Percentiles rank a stretch among this genome's conserved stretches.
phyloP scores from a whole-genome alignment of 371 early-diverging fungal genomes.

The Rhizopus microsporus region DNA sequence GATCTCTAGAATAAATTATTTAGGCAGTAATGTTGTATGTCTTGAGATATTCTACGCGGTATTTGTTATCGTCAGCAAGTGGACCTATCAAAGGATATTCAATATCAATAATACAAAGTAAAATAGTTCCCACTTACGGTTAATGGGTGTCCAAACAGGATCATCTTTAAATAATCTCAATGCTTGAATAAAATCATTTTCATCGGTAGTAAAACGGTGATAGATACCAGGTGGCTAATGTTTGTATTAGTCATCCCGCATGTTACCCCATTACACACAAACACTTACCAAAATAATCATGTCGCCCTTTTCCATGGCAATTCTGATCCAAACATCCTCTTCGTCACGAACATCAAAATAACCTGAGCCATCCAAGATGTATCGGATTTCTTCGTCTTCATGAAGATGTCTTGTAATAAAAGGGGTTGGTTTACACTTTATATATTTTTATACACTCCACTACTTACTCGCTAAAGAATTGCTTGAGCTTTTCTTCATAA shows the following conservation, averaged over 20 bases:
- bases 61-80: slow-evolving; percentile 39
- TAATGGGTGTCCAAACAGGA: slow-evolving; percentile 92
- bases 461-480: slow-evolving; percentile 86
- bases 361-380: slow-evolving; percentile 85
- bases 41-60: slow-evolving; percentile 38
- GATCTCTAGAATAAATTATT: not conserved
- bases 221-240: slow-evolving; percentile 91
- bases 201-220: slow-evolving; percentile 92
- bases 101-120: not conserved
- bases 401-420: slow-evolving; percentile 74
- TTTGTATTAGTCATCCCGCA: not conserved
- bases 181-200: slow-evolving; percentile 83
- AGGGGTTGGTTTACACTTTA: not conserved
- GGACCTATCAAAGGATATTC: slow-evolving; percentile 33
- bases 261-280: not conserved
- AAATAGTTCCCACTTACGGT: slow-evolving; percentile 57
- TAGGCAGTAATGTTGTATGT: slow-evolving; percentile 27
- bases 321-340: slow-evolving; percentile 89
- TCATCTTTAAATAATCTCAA: slow-evolving; percentile 95
- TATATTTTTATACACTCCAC: not conserved
- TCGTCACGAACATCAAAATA: slow-evolving; percentile 86
- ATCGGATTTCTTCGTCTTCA: slow-evolving; percentile 97
- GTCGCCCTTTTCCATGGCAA: slow-evolving; percentile 75
- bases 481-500: slow-evolving; percentile 91
- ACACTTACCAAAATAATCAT: slow-evolving; percentile 80